These are phyloP conservation scores for Schizochytrium sp. DNA, from an alignment of 108 stramenopile genomes.

Conservation along the genomic window DNA sequence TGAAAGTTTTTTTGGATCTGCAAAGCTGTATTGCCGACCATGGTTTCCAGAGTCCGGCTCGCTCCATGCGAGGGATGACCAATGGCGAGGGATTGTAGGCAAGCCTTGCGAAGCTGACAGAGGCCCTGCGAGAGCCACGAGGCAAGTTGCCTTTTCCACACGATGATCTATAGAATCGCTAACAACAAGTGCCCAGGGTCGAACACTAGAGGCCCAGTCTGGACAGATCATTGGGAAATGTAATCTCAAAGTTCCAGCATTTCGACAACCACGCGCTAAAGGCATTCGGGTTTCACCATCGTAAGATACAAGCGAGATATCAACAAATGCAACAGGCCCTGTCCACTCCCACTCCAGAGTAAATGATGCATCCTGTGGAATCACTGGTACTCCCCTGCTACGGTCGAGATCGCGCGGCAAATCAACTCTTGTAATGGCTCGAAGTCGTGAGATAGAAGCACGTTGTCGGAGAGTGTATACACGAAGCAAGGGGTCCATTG, in stretches of 20 bases:
- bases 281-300: not conserved
- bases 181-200: not conserved
- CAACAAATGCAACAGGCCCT: slow-evolving; percentile 12
- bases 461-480: not conserved
- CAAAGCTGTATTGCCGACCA: not conserved
- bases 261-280: slow-evolving; percentile 2
- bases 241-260: not conserved
- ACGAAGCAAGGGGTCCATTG: slow-evolving; percentile 20
- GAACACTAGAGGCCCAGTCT: not conserved
- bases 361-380: slow-evolving; percentile 36
- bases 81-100: not conserved
- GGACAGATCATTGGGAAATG: not conserved
- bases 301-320: slow-evolving; percentile 10
- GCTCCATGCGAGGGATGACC: not conserved
- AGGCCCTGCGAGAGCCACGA: slow-evolving; percentile 17
- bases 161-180: not conserved
- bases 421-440: not conserved
- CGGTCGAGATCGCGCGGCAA: not conserved
- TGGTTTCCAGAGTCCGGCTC: not conserved
- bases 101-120: not conserved
- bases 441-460: not conserved
- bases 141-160: not conserved
- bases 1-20: not conserved
- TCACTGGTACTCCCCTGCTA: not conserved
- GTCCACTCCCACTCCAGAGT: slow-evolving; percentile 13